Evolutionary conservation across 73 alveolate species (phyloP).

Genomic region (Blepharisma stoltei): DNA sequence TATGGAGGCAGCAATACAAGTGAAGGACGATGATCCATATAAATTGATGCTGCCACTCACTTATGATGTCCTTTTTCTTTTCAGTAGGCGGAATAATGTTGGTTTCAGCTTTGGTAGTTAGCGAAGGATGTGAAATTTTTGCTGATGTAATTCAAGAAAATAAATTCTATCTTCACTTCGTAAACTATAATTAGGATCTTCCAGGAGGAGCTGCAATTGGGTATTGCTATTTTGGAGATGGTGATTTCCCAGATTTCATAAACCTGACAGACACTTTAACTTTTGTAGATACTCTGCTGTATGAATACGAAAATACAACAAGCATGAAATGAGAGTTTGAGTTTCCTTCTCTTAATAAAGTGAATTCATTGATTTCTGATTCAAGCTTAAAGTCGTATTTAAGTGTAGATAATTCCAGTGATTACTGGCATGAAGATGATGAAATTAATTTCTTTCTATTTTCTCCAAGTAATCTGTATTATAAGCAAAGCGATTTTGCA

Average conservation of each 20-base stretch:
- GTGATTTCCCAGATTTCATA: not conserved
- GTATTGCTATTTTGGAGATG: not conserved
- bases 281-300: no score
- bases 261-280: not conserved
- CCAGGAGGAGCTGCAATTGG: slow-evolving; percentile 11
- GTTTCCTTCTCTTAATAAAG: not conserved
- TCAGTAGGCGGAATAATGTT: not conserved
- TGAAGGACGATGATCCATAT: slow-evolving; percentile 18
- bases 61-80: slow-evolving; percentile 5
- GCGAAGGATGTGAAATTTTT: slow-evolving; percentile 16
- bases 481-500: not conserved
- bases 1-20: not conserved
- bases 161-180: not conserved
- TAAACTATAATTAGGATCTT: not conserved
- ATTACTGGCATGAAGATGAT: not conserved
- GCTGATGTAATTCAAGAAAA: not conserved
- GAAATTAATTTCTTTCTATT: slow-evolving; percentile 10
- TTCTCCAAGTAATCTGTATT: not conserved
- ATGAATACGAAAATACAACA: no score
- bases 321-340: no score
- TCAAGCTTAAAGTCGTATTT: not conserved
- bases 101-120: not conserved
- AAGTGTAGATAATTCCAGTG: not conserved
- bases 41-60: slow-evolving; percentile 3
- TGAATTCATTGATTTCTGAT: not conserved